Evolutionary conservation across 768 basidiomycete species (phyloP), one percentile per base, ranked within the genome.

Genomic region (Phallus indusiatus): DNA sequence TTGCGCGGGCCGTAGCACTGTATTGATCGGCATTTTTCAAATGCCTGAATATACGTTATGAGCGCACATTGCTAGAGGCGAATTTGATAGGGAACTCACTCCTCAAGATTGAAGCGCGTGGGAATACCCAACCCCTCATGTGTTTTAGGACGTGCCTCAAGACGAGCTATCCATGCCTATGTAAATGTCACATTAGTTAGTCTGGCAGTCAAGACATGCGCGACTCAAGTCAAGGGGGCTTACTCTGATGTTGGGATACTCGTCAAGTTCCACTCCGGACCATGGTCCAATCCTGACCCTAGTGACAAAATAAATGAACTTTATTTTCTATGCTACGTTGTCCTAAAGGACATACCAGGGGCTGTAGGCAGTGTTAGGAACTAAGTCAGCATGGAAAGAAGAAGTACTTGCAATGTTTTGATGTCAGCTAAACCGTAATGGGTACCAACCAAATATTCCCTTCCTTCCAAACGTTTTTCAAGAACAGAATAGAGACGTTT

Each of bases 401-500:
- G 2, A n/a, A 12, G 3, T 8, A 57, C 70, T 59, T 62, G 84
- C 87, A 80, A 67, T 1, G 76, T 75, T 58, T 90, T 91, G 60
- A 88, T 72, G 65, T 90, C 89, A 11, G 88, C 92, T 50, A 93
- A 70, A 46, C 88, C 88, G 42, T 42, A 81, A 64, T 81, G 83
- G 9, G 83, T 72, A 17, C 93, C 91, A 16, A 80, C 90, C 16
- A 95, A 81, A 69, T 78, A 94, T 42, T 93, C 90, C 14, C 87
- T 80, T 53, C 76, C 81, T 51, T 75, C 70, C 17, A 94, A 78
- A 22, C 87, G 82, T 54, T 84, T 82, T 65, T 94, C 83, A 49
- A 94, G 78, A 4, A 94, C 93, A 18, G 81, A 75, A 68, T 87
- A 93, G 20, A 94, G 77, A 21, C 94, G 81, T 64, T 81, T 83